phyloP scores from a whole-genome alignment of 2,329 filamentous ascomycete species.

The Epichloe baconii region DNA sequence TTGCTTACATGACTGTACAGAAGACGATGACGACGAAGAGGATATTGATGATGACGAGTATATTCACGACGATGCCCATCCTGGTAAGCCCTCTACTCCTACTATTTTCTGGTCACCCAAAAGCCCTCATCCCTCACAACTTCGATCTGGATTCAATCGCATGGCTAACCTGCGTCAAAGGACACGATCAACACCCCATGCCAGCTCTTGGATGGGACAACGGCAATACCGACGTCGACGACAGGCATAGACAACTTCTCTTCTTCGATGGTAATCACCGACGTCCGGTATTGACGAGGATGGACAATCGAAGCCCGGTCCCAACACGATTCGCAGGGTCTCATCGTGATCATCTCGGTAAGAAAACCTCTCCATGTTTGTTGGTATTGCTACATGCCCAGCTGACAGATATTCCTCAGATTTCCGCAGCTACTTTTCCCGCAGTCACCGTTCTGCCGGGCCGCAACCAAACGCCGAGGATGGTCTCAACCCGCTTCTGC shows the following conservation, averaged over 20 bases:
- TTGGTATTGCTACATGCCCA: background rate
- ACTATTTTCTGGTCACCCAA: background rate
- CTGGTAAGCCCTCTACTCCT: constrained; percentile 29
- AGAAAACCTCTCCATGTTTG: constrained; percentile 7
- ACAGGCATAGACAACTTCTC: constrained; percentile 32
- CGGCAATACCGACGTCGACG: constrained; percentile 36
- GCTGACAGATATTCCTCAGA: constrained; percentile 16
- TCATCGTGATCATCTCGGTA: constrained; percentile 40
- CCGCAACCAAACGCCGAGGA: constrained; percentile 56
- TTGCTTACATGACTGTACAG: constrained; percentile 9
- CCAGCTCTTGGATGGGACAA: constrained; percentile 45
- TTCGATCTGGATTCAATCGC: background rate
- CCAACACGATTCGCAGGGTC: constrained; percentile 40
- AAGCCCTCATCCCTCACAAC: background rate
- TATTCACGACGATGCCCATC: constrained; percentile 46
- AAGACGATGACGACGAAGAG: constrained; percentile 52
- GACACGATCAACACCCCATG: constrained; percentile 22
- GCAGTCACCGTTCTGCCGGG: constrained; percentile 39
- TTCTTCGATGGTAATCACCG: constrained; percentile 37
- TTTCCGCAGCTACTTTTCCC: constrained; percentile 35
- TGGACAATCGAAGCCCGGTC: constrained; percentile 43
- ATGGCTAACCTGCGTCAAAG: background rate
- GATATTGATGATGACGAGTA: constrained; percentile 57
- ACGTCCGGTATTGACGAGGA: constrained; percentile 20
- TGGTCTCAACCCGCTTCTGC: constrained; percentile 74